Conservation (phyloP, 2,329 filamentous ascomycete genomes). For the Macroventuria anomochaeta region DNA sequence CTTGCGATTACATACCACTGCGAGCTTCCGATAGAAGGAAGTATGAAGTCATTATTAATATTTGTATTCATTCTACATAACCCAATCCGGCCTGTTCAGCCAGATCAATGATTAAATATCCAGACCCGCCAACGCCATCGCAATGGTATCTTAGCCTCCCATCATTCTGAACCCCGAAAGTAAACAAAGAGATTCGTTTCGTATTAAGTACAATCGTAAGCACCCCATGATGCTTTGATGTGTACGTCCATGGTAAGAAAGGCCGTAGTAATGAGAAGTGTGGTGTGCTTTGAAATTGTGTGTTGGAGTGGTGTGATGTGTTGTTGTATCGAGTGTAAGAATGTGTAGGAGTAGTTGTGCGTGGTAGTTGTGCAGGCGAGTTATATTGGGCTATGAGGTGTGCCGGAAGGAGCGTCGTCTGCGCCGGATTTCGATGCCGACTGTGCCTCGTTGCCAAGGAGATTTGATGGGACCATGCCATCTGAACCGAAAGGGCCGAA, state of each 20-base stretch:
- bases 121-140: slow-evolving; percentile 8
- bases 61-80: neutral
- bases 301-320: neutral
- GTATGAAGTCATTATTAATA: neutral
- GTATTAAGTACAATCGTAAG: slow-evolving; percentile 18
- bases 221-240: too few relatives aligned
- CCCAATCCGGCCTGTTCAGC: neutral
- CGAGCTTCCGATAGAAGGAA: too few relatives aligned
- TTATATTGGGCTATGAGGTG: neutral
- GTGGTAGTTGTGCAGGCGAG: neutral
- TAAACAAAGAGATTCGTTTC: slow-evolving; percentile 13
- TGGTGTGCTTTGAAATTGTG: neutral
- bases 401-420: too few relatives aligned
- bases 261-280: neutral
- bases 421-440: too few relatives aligned
- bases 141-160: slow-evolving; percentile 7
- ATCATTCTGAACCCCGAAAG: too few relatives aligned
- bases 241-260: neutral
- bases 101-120: slow-evolving; percentile 1
- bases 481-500: neutral
- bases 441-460: too few relatives aligned
- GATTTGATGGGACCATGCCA: too few relatives aligned
- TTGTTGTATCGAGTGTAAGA: neutral
- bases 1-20: too few relatives aligned
- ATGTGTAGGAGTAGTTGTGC: neutral